Base-by-base conservation (phyloP, 768 basidiomycete genomes). In the Russula olivacea region DNA sequence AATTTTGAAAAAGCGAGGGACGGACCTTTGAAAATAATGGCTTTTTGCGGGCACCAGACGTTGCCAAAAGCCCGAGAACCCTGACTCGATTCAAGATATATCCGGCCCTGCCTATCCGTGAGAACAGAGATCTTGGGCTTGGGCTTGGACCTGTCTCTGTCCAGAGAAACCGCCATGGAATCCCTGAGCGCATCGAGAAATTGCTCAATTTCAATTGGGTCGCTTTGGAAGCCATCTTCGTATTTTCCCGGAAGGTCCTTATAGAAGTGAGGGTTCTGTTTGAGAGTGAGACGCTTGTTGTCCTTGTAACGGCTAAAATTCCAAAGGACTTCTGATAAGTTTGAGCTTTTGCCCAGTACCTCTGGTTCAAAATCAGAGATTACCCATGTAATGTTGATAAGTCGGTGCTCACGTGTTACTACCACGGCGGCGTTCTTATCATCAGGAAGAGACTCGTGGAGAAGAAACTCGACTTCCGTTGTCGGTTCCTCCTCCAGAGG, bases 11-110 rank as follows among this genome's bases (percentile, higher is more conserved):
- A 32, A 3, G 36, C 3, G 7, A 45, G n/a, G 21, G 4, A 12
- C 56, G 8, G 6, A 65, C 64, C 61, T 51, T 63, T 63, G 30
- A 63, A 63, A 34, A 63, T 63, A 3, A 63, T 54, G 6, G 52
- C 36, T 3, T 34, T n/a, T 1, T 49, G 36, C 19, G 62, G 57
- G 1, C 30, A 15, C 62, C 62, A 63, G 21, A 59, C 25, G 3
- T 63, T 63, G n/a, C 58, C 58, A 41, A 65, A 65, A 4, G 52
- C 52, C 28, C 61, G 41, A 11, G 34, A 11, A 17, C 12, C 15
- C 10, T 54, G 3, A 5, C 9, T 43, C 19, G 55, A 21, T 17
- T 65, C 61, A 17, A 65, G 49, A 15, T 58, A 63, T n/a, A 65
- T 30, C 19, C 51, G 56, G 32, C 61, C 43, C 34, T 12, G 34